phyloP scores from a whole-genome alignment of 2,329 filamentous ascomycete species.

The Cladosporium phlei region DNA sequence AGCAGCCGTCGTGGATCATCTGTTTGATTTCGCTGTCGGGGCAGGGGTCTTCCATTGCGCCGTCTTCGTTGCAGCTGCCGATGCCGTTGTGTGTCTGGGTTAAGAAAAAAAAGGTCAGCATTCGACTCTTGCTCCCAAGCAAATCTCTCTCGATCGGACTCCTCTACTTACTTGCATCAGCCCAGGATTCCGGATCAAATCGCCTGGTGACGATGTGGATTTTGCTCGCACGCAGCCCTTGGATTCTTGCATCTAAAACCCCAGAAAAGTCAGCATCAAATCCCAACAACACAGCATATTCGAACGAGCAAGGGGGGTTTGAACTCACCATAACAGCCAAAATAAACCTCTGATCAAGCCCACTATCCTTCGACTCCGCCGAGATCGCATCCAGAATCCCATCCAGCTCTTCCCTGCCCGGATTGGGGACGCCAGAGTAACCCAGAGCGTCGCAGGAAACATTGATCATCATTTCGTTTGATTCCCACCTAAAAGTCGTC shows the following conservation, averaged over 20 bases:
- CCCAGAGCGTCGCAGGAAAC: constrained; percentile 9
- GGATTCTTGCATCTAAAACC: constrained; percentile 7
- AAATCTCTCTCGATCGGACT: too few relatives aligned
- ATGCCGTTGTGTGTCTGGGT: constrained; percentile 9
- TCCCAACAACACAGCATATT: too few relatives aligned
- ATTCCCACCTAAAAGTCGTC: constrained; percentile 7
- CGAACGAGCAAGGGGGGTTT: too few relatives aligned
- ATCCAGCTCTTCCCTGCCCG: constrained; percentile 7
- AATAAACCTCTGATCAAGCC: constrained; percentile 4
- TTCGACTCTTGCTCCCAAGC: too few relatives aligned
- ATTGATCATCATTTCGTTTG: constrained; percentile 7
- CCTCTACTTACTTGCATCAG: constrained; percentile 9
- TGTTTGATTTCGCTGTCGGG: constrained; percentile 34
- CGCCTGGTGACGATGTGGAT: constrained; percentile 8
- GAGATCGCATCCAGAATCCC: constrained; percentile 7
- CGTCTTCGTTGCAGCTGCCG: constrained; percentile 15
- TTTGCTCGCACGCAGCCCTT: constrained; percentile 11
- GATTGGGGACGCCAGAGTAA: constrained; percentile 11
- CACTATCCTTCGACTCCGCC: constrained; percentile 7
- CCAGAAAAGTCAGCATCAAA: background rate
- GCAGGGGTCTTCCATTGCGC: constrained; percentile 36
- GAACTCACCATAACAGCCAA: constrained; percentile 6
- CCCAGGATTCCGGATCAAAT: constrained; percentile 9
- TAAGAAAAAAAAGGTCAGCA: too few relatives aligned
- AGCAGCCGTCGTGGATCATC: constrained; percentile 43